These are phyloP conservation scores for Trametes pubescens DNA, from an alignment of 1,284 basidiomycete species.

Conservation along the genomic window DNA sequence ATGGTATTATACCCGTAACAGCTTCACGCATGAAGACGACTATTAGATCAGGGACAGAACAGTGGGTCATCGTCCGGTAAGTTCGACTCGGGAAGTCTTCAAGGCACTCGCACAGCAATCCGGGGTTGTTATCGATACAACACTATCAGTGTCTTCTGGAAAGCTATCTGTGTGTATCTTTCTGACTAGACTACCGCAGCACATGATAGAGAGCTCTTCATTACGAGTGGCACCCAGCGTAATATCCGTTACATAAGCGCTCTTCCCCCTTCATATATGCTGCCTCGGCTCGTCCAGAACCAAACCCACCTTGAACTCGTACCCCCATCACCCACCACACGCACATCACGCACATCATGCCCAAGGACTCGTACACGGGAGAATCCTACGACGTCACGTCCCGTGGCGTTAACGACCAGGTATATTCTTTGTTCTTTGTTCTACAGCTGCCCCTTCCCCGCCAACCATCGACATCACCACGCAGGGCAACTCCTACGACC, in stretches of 20 bases:
- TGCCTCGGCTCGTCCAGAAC: too few species aligned
- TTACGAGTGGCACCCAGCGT: background rate
- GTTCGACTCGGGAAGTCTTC: too few species aligned
- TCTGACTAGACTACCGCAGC: background rate
- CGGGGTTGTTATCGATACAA: too few species aligned
- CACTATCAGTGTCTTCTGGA: too few species aligned
- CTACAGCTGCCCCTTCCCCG: background rate
- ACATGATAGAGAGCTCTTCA: background rate
- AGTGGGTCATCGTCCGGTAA: too few species aligned
- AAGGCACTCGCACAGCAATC: too few species aligned
- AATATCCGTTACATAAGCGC: background rate
- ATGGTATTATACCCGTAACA: too few species aligned
- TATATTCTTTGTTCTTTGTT: conserved; percentile 7
- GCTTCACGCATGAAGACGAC: too few species aligned
- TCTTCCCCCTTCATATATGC: background rate
- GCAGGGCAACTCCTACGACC: conserved; percentile 41
- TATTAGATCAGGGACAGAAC: too few species aligned
- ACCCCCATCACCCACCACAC: background rate
- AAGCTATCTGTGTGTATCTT: too few species aligned
- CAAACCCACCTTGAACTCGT: background rate
- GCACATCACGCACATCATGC: conserved; percentile 11
- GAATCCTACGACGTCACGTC: conserved; percentile 33
- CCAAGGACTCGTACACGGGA: conserved; percentile 15
- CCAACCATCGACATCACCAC: background rate
- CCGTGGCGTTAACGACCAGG: conserved; percentile 39